Conservation (phyloP, 495 filamentous ascomycete genomes). For the Bacidia rubella region DNA sequence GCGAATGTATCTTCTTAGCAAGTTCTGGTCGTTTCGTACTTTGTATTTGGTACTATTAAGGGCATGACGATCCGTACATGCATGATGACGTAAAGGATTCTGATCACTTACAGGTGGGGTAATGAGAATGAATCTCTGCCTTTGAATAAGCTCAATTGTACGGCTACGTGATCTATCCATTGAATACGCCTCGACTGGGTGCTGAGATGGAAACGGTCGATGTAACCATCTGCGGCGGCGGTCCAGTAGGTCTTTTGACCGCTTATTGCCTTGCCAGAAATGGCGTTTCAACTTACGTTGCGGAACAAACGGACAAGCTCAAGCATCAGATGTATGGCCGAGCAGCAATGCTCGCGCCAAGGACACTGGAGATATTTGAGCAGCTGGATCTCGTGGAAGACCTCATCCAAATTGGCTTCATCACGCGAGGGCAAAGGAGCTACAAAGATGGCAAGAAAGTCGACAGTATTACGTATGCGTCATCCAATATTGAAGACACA, state of each 20-base stretch:
- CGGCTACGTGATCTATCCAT: too few species aligned
- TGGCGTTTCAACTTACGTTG: slow-evolving; percentile 24
- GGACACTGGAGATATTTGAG: slow-evolving; percentile 34
- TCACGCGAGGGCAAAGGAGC: slow-evolving; percentile 31
- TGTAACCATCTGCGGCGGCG: slow-evolving; percentile 75
- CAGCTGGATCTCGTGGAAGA: slow-evolving; percentile 35
- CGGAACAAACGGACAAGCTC: slow-evolving; percentile 7
- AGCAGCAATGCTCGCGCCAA: slow-evolving; percentile 19
- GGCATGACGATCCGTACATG: too few species aligned
- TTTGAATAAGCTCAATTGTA: too few species aligned
- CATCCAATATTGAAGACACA: slow-evolving; percentile 28
- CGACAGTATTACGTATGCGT: slow-evolving; percentile 21
- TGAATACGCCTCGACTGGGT: too few species aligned
- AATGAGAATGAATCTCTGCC: too few species aligned
- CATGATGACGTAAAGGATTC: too few species aligned
- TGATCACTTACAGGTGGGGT: too few species aligned
- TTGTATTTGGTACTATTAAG: too few species aligned
- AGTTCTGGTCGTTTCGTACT: too few species aligned
- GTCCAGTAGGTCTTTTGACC: slow-evolving; percentile 71
- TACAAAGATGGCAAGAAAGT: slow-evolving; percentile 33
- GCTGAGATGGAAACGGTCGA: slow-evolving; percentile 27
- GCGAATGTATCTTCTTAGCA: too few species aligned
- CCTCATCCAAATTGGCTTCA: slow-evolving; percentile 41
- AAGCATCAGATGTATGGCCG: slow-evolving; percentile 13
- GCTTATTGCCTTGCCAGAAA: slow-evolving; percentile 60